Base-by-base conservation (phyloP, 352 stramenopile species). In the Phytophthora ohioensis region DNA sequence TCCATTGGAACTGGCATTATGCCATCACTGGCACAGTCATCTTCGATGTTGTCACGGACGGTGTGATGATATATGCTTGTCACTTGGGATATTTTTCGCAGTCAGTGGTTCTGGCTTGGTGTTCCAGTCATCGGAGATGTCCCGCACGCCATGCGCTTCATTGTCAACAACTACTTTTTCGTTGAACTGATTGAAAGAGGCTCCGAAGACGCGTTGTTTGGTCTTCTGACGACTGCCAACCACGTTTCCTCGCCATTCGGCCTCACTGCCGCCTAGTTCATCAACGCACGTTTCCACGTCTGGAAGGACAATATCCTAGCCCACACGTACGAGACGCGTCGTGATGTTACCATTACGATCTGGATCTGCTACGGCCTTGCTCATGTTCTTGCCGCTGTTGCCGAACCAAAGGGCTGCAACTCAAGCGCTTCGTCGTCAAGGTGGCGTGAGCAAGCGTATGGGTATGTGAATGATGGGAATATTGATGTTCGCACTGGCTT, bases 301-400 rank as follows among this genome's bases (percentile, higher is more conserved):
- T 84, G 76, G 72, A 71, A 79, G 15, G 48, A 82, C n/a, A 71
- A 84, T 46, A 85, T 89, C 56, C 51, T 78, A 3, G 49, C 42
- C 21, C 79, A 89, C 48, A 80, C 73, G 3, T 71, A 69, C 43
- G 53, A 75, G 5, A 75, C 80, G 15, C 81, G 77, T 4, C 73
- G 76, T 11, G 79, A 87, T 49, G 73, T 89, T 21, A 86, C 79
- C 10, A 78, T 82, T 55, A 85, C 76, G 12, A 83, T 84, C 52
- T 79, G 73, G 63, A 79, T 87, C 56, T 83, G 72, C 56, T 21
- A 21, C 21, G 21, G 21, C 1, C 21, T 21, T 21, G 21, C 21
- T 21, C 21, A 21, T 21, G 21, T 21, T 21, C 21, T 21, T 21
- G 21, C 21, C 21, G 21, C 21, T 21, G 21, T 21, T 21, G 21